Conservation (phyloP, 805 yeast genomes). For the Metschnikowia drakensbergensis region DNA sequence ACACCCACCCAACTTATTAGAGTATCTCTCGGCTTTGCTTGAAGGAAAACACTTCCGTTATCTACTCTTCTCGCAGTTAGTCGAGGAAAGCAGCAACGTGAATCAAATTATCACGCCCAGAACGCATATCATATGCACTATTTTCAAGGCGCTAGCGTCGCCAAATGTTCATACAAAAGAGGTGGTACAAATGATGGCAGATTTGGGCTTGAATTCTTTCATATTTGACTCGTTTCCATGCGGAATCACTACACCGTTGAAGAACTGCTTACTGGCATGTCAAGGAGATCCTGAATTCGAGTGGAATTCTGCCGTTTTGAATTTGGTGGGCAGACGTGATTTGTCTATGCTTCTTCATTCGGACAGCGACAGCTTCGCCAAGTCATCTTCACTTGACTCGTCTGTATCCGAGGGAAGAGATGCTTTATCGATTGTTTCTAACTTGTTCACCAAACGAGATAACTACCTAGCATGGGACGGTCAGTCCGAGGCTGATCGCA, state of each 20-base stretch:
- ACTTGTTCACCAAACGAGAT: constrained; percentile 38
- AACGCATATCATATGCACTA: constrained; percentile 52
- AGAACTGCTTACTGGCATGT: constrained; percentile 52
- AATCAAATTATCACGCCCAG: constrained; percentile 65
- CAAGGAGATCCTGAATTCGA: constrained; percentile 50
- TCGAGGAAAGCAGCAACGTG: constrained; percentile 56
- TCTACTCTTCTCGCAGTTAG: constrained; percentile 62
- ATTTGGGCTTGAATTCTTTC: constrained; percentile 46
- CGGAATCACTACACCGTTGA: constrained; percentile 66
- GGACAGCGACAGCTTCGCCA: background rate
- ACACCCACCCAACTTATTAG: constrained; percentile 58
- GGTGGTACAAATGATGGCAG: constrained; percentile 59
- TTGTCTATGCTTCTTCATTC: constrained; percentile 33
- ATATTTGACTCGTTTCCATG: constrained; percentile 69
- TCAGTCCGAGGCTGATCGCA: constrained; percentile 64
- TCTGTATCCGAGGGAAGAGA: constrained; percentile 17
- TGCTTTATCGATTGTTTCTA: constrained; percentile 41
- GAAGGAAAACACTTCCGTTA: constrained; percentile 47
- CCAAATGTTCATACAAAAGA: constrained; percentile 48
- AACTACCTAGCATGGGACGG: constrained; percentile 62
- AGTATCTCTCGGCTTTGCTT: constrained; percentile 51
- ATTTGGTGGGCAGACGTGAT: constrained; percentile 67
- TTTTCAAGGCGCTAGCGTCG: constrained; percentile 62
- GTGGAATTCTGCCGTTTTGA: constrained; percentile 46
- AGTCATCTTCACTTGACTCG: background rate